These are phyloP conservation scores for Cytospora chrysosperma DNA, from an alignment of 2,329 filamentous ascomycete species.

Conservation along the genomic window DNA sequence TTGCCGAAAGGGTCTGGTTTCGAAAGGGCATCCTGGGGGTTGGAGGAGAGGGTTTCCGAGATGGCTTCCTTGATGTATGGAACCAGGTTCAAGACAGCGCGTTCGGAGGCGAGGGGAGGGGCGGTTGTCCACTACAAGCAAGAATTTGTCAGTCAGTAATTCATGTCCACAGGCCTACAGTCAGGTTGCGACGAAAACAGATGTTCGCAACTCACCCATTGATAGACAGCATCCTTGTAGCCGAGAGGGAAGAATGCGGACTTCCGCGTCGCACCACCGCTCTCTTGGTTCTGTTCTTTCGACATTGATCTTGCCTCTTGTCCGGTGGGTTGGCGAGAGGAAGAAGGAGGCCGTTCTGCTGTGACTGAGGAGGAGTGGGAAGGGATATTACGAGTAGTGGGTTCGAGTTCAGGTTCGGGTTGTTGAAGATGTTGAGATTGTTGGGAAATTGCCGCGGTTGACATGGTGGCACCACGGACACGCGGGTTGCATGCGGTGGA, in stretches of 20 bases:
- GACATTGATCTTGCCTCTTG: constrained; percentile 13
- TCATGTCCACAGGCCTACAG: not conserved
- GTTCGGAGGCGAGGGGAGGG: constrained; percentile 81
- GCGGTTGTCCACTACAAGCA: constrained; percentile 72
- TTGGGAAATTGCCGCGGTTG: constrained; percentile 29
- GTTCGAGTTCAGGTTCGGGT: not conserved
- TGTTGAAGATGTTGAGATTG: constrained; percentile 25
- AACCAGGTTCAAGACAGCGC: constrained; percentile 81
- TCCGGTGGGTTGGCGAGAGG: constrained; percentile 10
- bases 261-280: constrained; percentile 47
- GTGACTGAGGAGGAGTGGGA: not conserved
- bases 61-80: constrained; percentile 77
- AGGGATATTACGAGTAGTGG: not conserved
- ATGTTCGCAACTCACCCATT: constrained; percentile 72
- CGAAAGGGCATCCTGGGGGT: constrained; percentile 43
- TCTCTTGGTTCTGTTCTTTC: constrained; percentile 4
- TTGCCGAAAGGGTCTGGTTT: constrained; percentile 78
- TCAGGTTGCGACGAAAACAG: not conserved
- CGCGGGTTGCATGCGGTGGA: not conserved
- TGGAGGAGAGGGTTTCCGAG: constrained; percentile 46
- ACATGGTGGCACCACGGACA: constrained; percentile 30
- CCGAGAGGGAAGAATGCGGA: constrained; percentile 73
- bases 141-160: constrained; percentile 17
- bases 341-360: constrained; percentile 12
- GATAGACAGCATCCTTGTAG: constrained; percentile 86